Evolutionary conservation across 2,329 filamentous ascomycete species (phyloP), one percentile per base, ranked within the genome.

Genomic region (Sporothrix pseudoabietina): DNA sequence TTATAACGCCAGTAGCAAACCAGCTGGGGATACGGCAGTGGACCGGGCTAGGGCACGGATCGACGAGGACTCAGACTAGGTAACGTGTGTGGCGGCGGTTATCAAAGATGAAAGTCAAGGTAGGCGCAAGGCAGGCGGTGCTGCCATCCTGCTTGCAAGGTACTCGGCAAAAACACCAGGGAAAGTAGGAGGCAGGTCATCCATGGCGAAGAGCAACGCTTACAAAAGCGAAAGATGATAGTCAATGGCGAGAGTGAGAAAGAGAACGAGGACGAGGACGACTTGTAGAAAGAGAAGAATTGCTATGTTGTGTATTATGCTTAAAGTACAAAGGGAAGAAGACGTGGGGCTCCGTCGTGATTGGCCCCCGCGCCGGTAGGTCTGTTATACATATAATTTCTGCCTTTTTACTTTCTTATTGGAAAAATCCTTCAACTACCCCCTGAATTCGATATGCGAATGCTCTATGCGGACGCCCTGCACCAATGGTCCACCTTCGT

Each of bases 51-150:
- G 87, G 75, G 88, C 87, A 70, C 85, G 84, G 66, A 88, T 89
- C 78, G 84, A 89, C 76, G 86, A 88, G 72, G 88, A 90, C 78
- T 89, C 88, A 73, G 86, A 89, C 76, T 89, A 85, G 82, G 19
- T 22, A n/a, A 1, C 7, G 14, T 14, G 6, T 39, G 10, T 14
- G 26, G 3, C 22, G 4, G 4, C 44, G 30, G 26, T 5, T 49
- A 35, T 35, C 5, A 35, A 35, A 35, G 35, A 35, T 35, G 8
- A 35, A 35, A 49, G 35, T 2, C 26, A 26, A 26, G 26, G 26
- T 2, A 22, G n/a, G 26, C 26, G 26, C 26, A 54, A 6, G 8
- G 14, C 30, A 22, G 8, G 19, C 10, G 8, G 16, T n/a, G 16
- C 32, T 61, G n/a, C 52, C 22, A 8, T 35, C 35, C 4, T 35